These are phyloP conservation scores for Spiraea crenata DNA, from an alignment of 331 rosid genomes.

Conservation along the genomic window DNA sequence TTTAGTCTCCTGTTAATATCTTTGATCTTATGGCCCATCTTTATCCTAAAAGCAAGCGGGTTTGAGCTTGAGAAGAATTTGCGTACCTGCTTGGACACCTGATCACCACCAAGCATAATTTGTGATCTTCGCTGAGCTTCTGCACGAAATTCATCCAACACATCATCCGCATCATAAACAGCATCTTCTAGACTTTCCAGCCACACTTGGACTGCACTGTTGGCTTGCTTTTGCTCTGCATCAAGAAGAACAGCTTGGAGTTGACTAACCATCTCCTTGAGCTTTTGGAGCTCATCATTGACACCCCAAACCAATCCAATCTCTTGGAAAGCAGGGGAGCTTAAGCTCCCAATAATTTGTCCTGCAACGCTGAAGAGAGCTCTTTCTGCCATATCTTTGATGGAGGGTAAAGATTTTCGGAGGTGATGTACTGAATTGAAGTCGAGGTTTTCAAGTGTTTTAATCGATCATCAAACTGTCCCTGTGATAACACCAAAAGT, in stretches of 20 bases:
- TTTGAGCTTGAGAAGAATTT: conserved; percentile 14
- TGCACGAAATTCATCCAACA: neutral
- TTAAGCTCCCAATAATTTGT: neutral
- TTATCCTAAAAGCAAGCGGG: conserved; percentile 6
- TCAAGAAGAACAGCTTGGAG: conserved; percentile 12
- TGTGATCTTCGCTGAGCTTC: neutral
- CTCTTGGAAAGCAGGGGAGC: conserved; percentile 8
- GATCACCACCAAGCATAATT: neutral
- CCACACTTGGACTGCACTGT: neutral
- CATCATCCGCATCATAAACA: no score
- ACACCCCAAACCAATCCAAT: conserved; percentile 20
- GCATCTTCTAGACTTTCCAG: conserved; percentile 5
- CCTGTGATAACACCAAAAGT: no score
- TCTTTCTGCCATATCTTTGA: neutral
- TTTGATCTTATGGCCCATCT: conserved; percentile 23
- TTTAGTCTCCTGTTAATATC: conserved; percentile 22
- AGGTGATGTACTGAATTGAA: neutral
- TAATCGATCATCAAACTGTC: no score
- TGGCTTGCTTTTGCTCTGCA: conserved; percentile 1
- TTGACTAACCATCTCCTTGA: neutral
- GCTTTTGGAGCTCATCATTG: conserved; percentile 14
- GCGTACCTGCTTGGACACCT: neutral
- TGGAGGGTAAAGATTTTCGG: neutral
- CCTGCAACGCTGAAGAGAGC: neutral
- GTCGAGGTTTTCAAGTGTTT: no score